Evolutionary conservation across 495 filamentous ascomycete genomes (phyloP).

Genomic region (Neurospora pannonica): DNA sequence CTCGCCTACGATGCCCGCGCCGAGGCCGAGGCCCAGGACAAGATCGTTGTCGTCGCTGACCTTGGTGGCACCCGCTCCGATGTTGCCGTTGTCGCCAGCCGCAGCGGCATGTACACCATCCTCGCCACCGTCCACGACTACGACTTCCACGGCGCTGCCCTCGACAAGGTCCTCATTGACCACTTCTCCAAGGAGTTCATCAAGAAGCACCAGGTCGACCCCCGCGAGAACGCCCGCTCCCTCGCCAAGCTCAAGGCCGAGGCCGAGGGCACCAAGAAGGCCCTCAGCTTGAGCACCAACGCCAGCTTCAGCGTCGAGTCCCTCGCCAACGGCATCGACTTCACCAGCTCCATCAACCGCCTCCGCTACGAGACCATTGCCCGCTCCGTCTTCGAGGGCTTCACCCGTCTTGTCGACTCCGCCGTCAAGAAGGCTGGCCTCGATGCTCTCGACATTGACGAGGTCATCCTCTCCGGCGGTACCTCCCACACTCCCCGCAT

Average conservation of each 20-base stretch:
- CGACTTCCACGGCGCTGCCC: slow-evolving; percentile 67
- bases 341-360: slow-evolving; percentile 81
- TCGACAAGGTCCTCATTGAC: slow-evolving; percentile 87
- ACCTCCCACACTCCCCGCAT: slow-evolving; percentile 90
- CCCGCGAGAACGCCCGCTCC: slow-evolving; percentile 66
- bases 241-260: slow-evolving; percentile 90
- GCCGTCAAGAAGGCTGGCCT: slow-evolving; percentile 86
- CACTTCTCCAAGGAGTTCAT: slow-evolving; percentile 97
- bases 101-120: slow-evolving; percentile 94
- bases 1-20: slow-evolving; percentile 87
- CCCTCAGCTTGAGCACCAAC: slow-evolving; percentile 76
- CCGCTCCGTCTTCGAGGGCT: slow-evolving; percentile 72
- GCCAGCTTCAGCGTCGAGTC: slow-evolving; percentile 86
- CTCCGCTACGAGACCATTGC: slow-evolving; percentile 87
- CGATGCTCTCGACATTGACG: slow-evolving; percentile 86
- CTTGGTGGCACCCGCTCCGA: slow-evolving; percentile 90
- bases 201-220: slow-evolving; percentile 73
- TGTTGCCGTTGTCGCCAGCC: slow-evolving; percentile 77
- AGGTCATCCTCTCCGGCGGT: slow-evolving; percentile 90
- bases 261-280: slow-evolving; percentile 81
- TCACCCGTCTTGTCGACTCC: slow-evolving; percentile 74
- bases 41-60: slow-evolving; percentile 85
- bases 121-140: slow-evolving; percentile 93
- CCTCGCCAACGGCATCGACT: slow-evolving; percentile 81
- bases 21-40: slow-evolving; percentile 66